Percentiles rank a stretch among this genome's conserved stretches.
Evolutionary conservation across 345 rosid genomes (phyloP).

Genomic region (Zanthoxylum bungeanum): DNA sequence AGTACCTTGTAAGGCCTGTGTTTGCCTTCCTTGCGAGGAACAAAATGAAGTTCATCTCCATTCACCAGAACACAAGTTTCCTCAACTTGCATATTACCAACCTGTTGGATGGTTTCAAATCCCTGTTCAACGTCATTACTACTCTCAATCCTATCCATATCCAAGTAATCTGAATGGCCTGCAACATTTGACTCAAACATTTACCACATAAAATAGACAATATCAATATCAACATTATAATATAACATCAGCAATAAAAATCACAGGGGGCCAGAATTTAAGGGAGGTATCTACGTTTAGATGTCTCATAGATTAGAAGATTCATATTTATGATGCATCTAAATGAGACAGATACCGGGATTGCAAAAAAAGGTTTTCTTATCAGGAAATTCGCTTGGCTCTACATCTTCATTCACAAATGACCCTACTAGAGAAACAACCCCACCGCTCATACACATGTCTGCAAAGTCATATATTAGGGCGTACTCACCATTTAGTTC

Average conservation of each 20-base stretch:
- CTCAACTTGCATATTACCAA: slow-evolving; percentile 39
- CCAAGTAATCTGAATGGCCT: slow-evolving; percentile 23
- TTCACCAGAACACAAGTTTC: slow-evolving; percentile 66
- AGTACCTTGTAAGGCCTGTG: slow-evolving; percentile 63
- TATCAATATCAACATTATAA: not conserved
- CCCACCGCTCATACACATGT: slow-evolving; percentile 5
- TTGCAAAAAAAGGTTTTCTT: slow-evolving; percentile 16
- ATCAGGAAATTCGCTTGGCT: slow-evolving; percentile 9
- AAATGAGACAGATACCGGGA: slow-evolving; percentile 22
- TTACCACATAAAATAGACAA: slow-evolving; percentile 8
- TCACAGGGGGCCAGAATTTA: not conserved
- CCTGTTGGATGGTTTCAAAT: slow-evolving; percentile 25
- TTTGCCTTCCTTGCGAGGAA: slow-evolving; percentile 34
- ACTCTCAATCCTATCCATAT: slow-evolving; percentile 7
- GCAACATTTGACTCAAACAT: slow-evolving; percentile 20
- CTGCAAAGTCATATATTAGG: slow-evolving; percentile 15
- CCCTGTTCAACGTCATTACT: slow-evolving; percentile 23
- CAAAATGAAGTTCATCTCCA: slow-evolving; percentile 40
- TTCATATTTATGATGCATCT: slow-evolving; percentile 2
- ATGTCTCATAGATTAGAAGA: not conserved
- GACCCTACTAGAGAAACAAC: slow-evolving; percentile 15
- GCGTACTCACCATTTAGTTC: slow-evolving; percentile 30
- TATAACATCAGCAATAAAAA: not conserved
- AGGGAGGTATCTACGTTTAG: not conserved
- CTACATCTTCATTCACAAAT: slow-evolving; percentile 12